phyloP scores from a whole-genome alignment of 139 green algal species.

The Diplosphaera chodatii region DNA sequence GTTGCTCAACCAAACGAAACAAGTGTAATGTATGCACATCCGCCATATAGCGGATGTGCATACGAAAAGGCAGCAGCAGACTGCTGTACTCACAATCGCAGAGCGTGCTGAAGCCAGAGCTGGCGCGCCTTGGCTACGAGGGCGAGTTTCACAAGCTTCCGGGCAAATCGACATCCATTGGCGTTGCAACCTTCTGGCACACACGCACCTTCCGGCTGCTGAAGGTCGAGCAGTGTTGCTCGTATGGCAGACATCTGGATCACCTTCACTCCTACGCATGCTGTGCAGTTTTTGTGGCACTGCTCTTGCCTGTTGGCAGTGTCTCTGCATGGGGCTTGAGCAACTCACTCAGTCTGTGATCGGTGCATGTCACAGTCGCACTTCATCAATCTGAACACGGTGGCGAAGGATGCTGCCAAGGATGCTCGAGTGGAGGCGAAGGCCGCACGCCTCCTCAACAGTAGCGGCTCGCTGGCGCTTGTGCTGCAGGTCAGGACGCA shows the following conservation, averaged over 20 bases:
- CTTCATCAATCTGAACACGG: not conserved
- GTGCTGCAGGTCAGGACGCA: not conserved
- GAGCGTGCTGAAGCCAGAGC: not conserved
- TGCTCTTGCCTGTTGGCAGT: no score
- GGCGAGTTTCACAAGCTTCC: not conserved
- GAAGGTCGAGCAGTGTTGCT: not conserved
- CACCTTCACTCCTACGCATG: no score
- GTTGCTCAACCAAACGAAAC: no score
- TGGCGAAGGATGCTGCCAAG: not conserved
- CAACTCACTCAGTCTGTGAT: no score
- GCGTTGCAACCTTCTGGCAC: not conserved
- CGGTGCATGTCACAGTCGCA: not conserved
- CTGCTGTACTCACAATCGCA: no score
- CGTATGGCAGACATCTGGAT: no score
- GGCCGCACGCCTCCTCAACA: not conserved
- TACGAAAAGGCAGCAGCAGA: no score
- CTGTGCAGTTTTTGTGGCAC: no score
- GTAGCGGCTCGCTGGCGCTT: not conserved
- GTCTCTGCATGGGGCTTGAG: no score
- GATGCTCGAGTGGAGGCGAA: not conserved
- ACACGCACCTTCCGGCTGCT: not conserved
- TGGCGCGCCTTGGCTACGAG: not conserved
- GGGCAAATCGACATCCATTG: not conserved
- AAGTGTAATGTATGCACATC: no score
- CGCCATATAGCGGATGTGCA: no score